Evolutionary conservation across 345 rosid species (phyloP).

Genomic region (Hypericum androsaemum): DNA sequence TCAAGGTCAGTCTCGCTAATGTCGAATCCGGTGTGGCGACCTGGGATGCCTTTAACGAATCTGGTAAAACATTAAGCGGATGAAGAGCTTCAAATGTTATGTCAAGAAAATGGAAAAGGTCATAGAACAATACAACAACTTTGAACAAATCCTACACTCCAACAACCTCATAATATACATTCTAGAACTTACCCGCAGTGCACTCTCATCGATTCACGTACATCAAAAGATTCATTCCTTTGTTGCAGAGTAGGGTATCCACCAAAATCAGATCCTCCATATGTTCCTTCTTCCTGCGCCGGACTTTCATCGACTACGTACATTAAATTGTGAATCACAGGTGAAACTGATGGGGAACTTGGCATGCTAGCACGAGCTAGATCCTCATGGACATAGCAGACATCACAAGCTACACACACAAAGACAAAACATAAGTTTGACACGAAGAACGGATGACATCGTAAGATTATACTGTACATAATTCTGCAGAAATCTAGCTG

Average conservation of each 20-base stretch:
- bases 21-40: conserved; percentile 64
- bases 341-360: conserved; percentile 39
- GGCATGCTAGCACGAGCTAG: conserved; percentile 75
- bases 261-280: conserved; percentile 80
- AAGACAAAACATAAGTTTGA: too few species aligned
- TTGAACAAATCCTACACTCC: too few species aligned
- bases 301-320: conserved; percentile 46
- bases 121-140: too few species aligned
- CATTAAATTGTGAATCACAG: conserved; percentile 46
- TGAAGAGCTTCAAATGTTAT: too few species aligned
- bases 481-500: too few species aligned
- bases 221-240: conserved; percentile 53
- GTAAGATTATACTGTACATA: too few species aligned
- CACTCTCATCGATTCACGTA: conserved; percentile 67
- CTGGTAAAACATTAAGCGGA: conserved; percentile 23
- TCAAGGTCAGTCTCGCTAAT: conserved; percentile 57
- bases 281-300: conserved; percentile 32
- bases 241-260: conserved; percentile 77
- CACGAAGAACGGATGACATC: too few species aligned
- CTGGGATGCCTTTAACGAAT: conserved; percentile 69
- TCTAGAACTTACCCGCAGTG: conserved; percentile 65
- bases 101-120: too few species aligned
- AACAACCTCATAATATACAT: too few species aligned
- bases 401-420: conserved; percentile 56
- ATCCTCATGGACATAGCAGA: conserved; percentile 64